These are phyloP conservation scores for Glutinoglossum americanum DNA, from an alignment of 495 filamentous ascomycete species.

Conservation along the genomic window DNA sequence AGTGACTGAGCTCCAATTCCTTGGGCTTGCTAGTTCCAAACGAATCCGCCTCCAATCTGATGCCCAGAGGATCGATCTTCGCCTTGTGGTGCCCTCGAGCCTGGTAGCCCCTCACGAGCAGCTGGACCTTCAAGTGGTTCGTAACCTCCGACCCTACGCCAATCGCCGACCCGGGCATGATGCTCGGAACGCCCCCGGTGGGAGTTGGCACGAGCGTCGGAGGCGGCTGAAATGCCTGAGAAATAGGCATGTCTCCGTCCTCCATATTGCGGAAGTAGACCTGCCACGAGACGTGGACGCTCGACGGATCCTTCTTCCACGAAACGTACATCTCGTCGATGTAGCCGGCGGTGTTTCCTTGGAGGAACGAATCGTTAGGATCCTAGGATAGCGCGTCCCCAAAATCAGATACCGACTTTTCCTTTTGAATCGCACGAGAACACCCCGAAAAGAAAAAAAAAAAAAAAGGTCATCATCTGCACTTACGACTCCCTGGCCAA, in stretches of 20 bases:
- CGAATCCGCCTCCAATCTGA: slow-evolving; percentile 63
- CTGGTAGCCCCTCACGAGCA: slow-evolving; percentile 91
- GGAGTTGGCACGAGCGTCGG: slow-evolving; percentile 71
- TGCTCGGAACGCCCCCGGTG: slow-evolving; percentile 53
- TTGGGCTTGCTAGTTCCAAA: slow-evolving; percentile 79
- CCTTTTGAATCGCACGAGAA: not conserved
- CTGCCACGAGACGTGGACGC: slow-evolving; percentile 96
- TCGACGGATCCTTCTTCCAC: slow-evolving; percentile 84
- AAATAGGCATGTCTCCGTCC: slow-evolving; percentile 87
- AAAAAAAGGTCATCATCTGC: slow-evolving; percentile 22
- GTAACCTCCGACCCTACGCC: slow-evolving; percentile 66
- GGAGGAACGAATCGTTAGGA: slow-evolving; percentile 83
- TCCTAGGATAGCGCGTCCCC: slow-evolving; percentile 27
- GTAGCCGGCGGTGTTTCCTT: slow-evolving; percentile 91
- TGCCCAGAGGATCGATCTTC: slow-evolving; percentile 87
- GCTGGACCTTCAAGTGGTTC: slow-evolving; percentile 95
- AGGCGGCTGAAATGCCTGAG: slow-evolving; percentile 87
- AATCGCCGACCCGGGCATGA: slow-evolving; percentile 44
- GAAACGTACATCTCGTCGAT: slow-evolving; percentile 98
- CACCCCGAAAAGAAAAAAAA: slow-evolving; percentile 1
- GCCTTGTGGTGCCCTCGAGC: slow-evolving; percentile 96
- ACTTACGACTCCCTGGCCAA: slow-evolving; percentile 28
- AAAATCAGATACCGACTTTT: not conserved
- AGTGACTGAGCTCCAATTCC: slow-evolving; percentile 81
- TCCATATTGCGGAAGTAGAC: slow-evolving; percentile 99